Base-by-base conservation (phyloP, 495 filamentous ascomycete genomes). In the Penicillium parvum region DNA sequence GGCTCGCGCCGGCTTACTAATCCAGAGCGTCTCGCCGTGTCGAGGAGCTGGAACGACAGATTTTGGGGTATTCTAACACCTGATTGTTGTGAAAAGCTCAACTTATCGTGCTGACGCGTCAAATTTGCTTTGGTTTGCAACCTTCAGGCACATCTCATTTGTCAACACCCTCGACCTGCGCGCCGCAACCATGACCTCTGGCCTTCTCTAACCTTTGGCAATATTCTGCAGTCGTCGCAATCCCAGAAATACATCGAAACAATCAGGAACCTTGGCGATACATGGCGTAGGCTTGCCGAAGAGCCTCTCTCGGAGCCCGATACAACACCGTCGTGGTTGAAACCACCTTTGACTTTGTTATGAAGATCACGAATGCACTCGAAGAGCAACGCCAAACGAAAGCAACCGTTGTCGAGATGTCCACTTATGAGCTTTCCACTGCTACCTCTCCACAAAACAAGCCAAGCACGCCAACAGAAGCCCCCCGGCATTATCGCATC, bases 101-200 rank as follows among this genome's bases (percentile, higher is more conserved):
- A n/a, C n/a, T n/a, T n/a, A n/a, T n/a, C n/a, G n/a, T n/a, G n/a
- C n/a, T n/a, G n/a, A n/a, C n/a, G n/a, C n/a, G n/a, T n/a, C n/a
- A n/a, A n/a, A n/a, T n/a, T n/a, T n/a, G n/a, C n/a, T n/a, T n/a
- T n/a, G n/a, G n/a, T n/a, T n/a, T n/a, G n/a, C n/a, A n/a, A n/a
- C n/a, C n/a, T n/a, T n/a, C n/a, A n/a, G n/a, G n/a, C n/a, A n/a
- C n/a, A n/a, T n/a, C n/a, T n/a, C n/a, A n/a, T n/a, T n/a, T n/a
- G n/a, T n/a, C n/a, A n/a, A n/a, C n/a, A n/a, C n/a, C n/a, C n/a
- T n/a, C n/a, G n/a, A n/a, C n/a, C n/a, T n/a, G n/a, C n/a, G n/a
- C n/a, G n/a, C n/a, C n/a, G n/a, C n/a, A n/a, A n/a, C n/a, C n/a
- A 57, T 57, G 49, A 7, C 47, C 33, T 42, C 47, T 18, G 21